Conservation (phyloP, 148 eudicot species). For the Tetragonia tetragonoides region DNA sequence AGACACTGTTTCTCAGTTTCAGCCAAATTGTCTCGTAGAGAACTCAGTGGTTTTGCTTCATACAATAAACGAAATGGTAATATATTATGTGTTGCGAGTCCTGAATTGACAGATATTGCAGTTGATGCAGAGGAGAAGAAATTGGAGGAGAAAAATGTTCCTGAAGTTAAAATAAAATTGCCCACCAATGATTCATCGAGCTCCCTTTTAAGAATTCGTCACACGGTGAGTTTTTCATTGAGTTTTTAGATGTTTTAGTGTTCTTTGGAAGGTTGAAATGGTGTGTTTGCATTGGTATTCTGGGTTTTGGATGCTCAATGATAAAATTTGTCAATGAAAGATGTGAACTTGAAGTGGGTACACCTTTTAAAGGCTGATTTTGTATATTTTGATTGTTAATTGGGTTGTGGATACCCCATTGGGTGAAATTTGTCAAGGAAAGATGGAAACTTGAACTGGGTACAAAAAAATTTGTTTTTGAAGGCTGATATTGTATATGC, state of each 20-base stretch:
- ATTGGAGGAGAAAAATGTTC: conserved; percentile 23
- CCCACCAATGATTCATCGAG: conserved; percentile 80
- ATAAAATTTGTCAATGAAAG: conserved; percentile 1
- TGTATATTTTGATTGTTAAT: background rate
- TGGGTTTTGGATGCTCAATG: background rate
- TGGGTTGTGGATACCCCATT: conserved; percentile 1
- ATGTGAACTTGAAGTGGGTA: conserved; percentile 17
- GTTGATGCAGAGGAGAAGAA: conserved; percentile 18
- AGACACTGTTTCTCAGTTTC: conserved; percentile 28
- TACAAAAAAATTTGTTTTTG: background rate
- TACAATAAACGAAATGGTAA: conserved; percentile 28
- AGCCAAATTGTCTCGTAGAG: background rate
- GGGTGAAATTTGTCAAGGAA: background rate
- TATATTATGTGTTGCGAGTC: conserved; percentile 39
- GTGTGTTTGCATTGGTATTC: background rate
- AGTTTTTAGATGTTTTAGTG: background rate
- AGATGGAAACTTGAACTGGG: background rate
- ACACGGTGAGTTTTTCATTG: conserved; percentile 50
- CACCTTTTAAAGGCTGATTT: background rate
- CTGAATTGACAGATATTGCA: conserved; percentile 29
- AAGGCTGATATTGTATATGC: background rate
- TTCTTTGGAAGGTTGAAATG: background rate
- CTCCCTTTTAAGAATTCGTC: conserved; percentile 70
- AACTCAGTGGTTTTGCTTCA: conserved; percentile 19
- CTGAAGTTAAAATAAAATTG: conserved; percentile 46